Conservation (phyloP, 163 green algal genomes). For the Prototheca cutis region DNA sequence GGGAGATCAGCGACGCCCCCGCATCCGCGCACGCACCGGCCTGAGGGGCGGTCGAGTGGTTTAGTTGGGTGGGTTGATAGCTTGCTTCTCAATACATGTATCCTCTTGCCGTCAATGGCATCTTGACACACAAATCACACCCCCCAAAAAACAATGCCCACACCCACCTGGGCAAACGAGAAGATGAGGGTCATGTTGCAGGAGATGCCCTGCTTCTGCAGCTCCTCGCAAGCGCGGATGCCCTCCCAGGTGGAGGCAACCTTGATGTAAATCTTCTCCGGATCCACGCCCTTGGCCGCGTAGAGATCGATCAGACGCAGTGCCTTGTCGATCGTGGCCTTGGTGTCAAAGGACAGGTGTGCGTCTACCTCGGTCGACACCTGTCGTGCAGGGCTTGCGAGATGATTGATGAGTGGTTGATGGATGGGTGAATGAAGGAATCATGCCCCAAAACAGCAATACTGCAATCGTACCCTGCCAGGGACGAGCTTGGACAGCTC, state of each 20-base stretch:
- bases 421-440: too few relatives aligned
- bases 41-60: constrained; percentile 29
- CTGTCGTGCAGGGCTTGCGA: constrained; percentile 11
- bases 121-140: too few relatives aligned
- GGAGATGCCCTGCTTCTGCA: constrained; percentile 76
- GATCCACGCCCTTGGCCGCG: constrained; percentile 41
- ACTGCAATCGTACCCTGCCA: constrained; percentile 45
- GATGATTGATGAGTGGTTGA: too few relatives aligned
- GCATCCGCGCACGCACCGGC: constrained; percentile 73
- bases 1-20: constrained; percentile 70
- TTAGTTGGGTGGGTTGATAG: too few relatives aligned
- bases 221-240: constrained; percentile 65
- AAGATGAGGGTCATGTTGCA: constrained; percentile 92
- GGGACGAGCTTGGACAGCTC: constrained; percentile 73
- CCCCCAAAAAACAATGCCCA: too few relatives aligned
- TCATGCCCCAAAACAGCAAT: too few relatives aligned
- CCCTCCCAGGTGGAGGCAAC: constrained; percentile 73
- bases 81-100: too few relatives aligned
- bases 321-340: constrained; percentile 42
- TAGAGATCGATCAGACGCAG: constrained; percentile 72
- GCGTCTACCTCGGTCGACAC: constrained; percentile 80
- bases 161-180: constrained; percentile 65
- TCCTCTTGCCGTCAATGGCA: too few relatives aligned
- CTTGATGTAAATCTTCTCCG: constrained; percentile 78
- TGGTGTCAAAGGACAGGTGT: constrained; percentile 59